A percentile compares a stretch with the other conserved stretches of the same genome.
Evolutionary conservation across 176 grass and related monocot species (phyloP).

Genomic region (Raddia distichophylla): DNA sequence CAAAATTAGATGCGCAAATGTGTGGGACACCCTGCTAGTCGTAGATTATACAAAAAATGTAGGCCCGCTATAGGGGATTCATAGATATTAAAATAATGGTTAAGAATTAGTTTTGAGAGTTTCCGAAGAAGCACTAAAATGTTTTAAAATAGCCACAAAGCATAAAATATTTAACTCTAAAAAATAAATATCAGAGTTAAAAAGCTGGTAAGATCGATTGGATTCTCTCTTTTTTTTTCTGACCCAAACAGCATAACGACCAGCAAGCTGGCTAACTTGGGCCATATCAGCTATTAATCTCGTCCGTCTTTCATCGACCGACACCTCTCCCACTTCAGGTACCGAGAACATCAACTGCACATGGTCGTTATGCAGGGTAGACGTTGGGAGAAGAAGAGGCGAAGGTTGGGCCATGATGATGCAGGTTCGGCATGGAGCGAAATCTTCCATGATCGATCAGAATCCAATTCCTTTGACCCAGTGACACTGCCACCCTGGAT

Average conservation of each 20-base stretch:
- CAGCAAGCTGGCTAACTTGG: not conserved
- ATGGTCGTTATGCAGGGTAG: not conserved
- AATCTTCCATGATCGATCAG: not conserved
- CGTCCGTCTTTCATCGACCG: not conserved
- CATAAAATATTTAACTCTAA: too few relatives aligned
- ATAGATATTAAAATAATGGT: too few relatives aligned
- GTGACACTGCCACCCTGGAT: not conserved
- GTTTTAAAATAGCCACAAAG: too few relatives aligned
- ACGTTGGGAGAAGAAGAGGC: not conserved
- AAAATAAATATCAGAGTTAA: too few relatives aligned
- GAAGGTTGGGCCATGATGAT: not conserved
- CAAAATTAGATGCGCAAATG: too few relatives aligned
- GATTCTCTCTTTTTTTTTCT: not conserved
- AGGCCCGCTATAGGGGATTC: too few relatives aligned
- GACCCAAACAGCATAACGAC: conserved; percentile 14
- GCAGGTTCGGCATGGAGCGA: not conserved
- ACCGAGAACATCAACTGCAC: too few relatives aligned
- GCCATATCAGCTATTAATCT: not conserved
- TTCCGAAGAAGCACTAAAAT: too few relatives aligned
- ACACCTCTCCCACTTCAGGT: not conserved
- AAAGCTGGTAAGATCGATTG: too few relatives aligned
- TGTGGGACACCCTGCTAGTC: too few relatives aligned
- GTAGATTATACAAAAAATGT: too few relatives aligned
- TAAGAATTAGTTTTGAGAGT: too few relatives aligned
- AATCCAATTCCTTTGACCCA: conserved; percentile 31